Evolutionary conservation across 179 eudicot genomes (phyloP), one percentile per base, ranked within the genome.

Genomic region (Corrigiola litoralis): DNA sequence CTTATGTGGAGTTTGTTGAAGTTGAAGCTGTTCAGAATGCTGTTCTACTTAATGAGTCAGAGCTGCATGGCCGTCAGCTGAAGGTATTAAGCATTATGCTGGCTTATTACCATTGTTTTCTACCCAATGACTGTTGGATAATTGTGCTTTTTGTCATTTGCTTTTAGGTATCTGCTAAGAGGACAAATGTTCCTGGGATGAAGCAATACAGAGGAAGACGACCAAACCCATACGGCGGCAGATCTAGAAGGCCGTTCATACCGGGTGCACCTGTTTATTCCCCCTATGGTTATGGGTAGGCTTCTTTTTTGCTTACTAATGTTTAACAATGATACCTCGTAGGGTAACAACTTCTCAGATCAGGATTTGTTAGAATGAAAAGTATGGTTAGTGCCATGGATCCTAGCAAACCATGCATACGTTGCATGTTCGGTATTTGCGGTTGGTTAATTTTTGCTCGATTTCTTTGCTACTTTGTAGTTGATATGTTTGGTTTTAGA

Each of bases 141-240:
- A 37, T 21, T 14, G 33, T 23, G 21, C 23, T 13, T 52, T 11
- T 47, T 41, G 48, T 44, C 14, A 51, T 55, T 13, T 34, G 34
- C 58, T 13, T 71, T 31, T 77, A 92, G 96, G 89, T 92, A 17
- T 77, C 75, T 70, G 82, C 83, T 40, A 88, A 90, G 75, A 82
- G 96, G 82, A 91, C 96, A 38, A 91, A 91, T 44, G 87, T 91
- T 74, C 97, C 97, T 61, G 97, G 96, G 57, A 77, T 91, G 96
- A 91, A 88, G 68, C 91, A 84, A 63, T 90, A 37, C 45, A 86
- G 94, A 40, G 72, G 75, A 28, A 80, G 96, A 73, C 80, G 87
- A 34, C 84, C 82, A 61, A 81, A 58, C 65, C 95, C 96, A 4
- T 86, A 81, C 68, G 96, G 96, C 4, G 68, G 58, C 58, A 72